phyloP scores from a whole-genome alignment of 2,329 filamentous ascomycete genomes.

The Leptographium galeiforme region DNA sequence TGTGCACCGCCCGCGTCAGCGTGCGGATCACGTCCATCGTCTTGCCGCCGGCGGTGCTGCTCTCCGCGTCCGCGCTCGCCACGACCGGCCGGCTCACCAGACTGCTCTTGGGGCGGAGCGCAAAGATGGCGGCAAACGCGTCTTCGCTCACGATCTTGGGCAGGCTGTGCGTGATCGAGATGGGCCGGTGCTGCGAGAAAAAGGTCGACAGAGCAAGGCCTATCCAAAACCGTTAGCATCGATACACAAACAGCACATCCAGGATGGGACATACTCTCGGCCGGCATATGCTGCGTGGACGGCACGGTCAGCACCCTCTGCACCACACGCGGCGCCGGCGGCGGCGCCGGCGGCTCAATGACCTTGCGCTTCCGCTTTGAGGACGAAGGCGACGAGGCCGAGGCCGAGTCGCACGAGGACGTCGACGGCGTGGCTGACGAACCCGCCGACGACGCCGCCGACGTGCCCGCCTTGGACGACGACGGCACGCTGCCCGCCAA shows the following conservation, averaged over 20 bases:
- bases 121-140: slow-evolving; percentile 76
- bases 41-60: slow-evolving; percentile 28
- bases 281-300: slow-evolving; percentile 57
- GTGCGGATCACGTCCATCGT: slow-evolving; percentile 54
- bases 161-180: slow-evolving; percentile 74
- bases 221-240: slow-evolving; percentile 22
- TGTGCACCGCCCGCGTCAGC: slow-evolving; percentile 44
- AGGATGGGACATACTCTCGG: slow-evolving; percentile 40
- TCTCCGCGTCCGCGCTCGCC: slow-evolving; percentile 16
- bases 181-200: slow-evolving; percentile 90
- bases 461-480: background rate
- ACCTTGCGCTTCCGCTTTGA: slow-evolving; percentile 43
- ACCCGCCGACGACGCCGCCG: slow-evolving; percentile 18
- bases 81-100: slow-evolving; percentile 47
- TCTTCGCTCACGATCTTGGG: slow-evolving; percentile 58
- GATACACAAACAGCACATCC: background rate
- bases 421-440: slow-evolving; percentile 23
- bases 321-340: slow-evolving; percentile 14
- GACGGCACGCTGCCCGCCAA: slow-evolving; percentile 30
- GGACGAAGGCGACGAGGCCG: slow-evolving; percentile 12
- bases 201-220: slow-evolving; percentile 83
- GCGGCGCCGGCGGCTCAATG: slow-evolving; percentile 27
- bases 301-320: slow-evolving; percentile 59
- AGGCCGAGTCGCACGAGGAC: slow-evolving; percentile 13
- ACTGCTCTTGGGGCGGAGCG: slow-evolving; percentile 28